These are phyloP conservation scores for Carex littledalei DNA, from an alignment of 176 grass and related monocot species.

Conservation along the genomic window DNA sequence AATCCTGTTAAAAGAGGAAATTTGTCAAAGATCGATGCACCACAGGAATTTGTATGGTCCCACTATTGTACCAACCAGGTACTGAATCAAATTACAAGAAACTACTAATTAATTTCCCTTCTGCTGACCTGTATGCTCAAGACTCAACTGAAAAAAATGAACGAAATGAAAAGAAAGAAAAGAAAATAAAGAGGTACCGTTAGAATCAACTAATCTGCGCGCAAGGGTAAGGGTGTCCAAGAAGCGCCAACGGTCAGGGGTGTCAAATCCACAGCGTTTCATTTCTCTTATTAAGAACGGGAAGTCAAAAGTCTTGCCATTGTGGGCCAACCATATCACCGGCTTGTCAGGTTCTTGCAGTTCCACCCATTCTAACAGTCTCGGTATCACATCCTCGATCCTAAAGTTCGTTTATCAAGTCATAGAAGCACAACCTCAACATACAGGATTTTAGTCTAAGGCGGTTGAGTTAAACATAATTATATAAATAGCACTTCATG, in stretches of 20 bases:
- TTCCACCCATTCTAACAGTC: conserved; percentile 58
- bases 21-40: background rate
- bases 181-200: conserved; percentile 32
- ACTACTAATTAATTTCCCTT: background rate
- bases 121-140: background rate
- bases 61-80: background rate
- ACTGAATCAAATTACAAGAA: conserved; percentile 3
- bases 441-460: background rate
- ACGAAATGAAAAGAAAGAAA: background rate
- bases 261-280: conserved; percentile 38
- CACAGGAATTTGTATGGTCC: conserved; percentile 16
- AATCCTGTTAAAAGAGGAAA: conserved; percentile 38
- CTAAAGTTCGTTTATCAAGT: conserved; percentile 29
- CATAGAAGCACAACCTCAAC: background rate
- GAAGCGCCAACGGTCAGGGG: conserved; percentile 67
- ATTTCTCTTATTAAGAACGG: conserved; percentile 62
- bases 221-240: conserved; percentile 47
- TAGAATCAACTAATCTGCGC: conserved; percentile 35
- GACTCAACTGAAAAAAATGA: background rate
- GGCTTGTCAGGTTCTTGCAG: conserved; percentile 55
- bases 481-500: background rate
- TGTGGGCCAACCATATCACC: conserved; percentile 74
- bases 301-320: conserved; percentile 49
- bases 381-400: conserved; percentile 57
- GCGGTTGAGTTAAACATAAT: background rate